A percentile compares a stretch with the other conserved stretches of the same genome.
These are phyloP conservation scores for Termitomyces sp. DNA, from an alignment of 768 basidiomycete genomes.

Conservation along the genomic window DNA sequence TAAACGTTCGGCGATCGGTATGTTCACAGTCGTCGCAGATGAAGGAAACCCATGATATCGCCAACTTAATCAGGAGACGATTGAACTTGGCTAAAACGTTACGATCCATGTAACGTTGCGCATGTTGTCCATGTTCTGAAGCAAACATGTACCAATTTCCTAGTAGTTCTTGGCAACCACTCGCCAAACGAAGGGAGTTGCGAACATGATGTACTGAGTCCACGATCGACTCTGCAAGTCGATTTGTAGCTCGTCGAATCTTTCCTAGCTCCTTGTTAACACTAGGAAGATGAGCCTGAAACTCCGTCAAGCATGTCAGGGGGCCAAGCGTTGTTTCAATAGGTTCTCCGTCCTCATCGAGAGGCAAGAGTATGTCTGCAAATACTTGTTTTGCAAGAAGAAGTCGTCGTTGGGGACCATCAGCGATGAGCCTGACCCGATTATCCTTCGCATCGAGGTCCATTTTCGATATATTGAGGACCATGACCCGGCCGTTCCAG, in stretches of 20 bases:
- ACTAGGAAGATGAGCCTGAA: constrained; percentile 84
- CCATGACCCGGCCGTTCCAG: constrained; percentile 87
- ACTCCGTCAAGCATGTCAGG: constrained; percentile 57
- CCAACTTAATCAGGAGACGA: constrained; percentile 77
- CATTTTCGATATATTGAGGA: constrained; percentile 67
- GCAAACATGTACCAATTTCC: constrained; percentile 96
- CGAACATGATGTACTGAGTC: constrained; percentile 88
- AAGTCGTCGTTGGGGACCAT: constrained; percentile 78
- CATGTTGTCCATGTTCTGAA: constrained; percentile 92
- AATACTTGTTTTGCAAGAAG: constrained; percentile 75
- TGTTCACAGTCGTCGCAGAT: constrained; percentile 98
- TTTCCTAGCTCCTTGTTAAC: constrained; percentile 89
- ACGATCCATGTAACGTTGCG: constrained; percentile 83
- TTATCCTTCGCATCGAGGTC: constrained; percentile 83
- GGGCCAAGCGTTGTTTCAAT: constrained; percentile 35
- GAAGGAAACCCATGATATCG: constrained; percentile 97
- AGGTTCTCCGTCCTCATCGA: constrained; percentile 58
- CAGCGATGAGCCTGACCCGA: constrained; percentile 87
- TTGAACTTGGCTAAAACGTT: constrained; percentile 69
- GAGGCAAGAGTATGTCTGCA: constrained; percentile 51
- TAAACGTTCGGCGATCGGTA: constrained; percentile 91
- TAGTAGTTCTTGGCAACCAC: constrained; percentile 75
- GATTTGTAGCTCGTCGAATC: constrained; percentile 84
- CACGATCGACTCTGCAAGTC: constrained; percentile 89
- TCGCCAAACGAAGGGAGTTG: constrained; percentile 50